Base-by-base conservation (phyloP, 768 basidiomycete genomes). In the Obba rivulosa region DNA sequence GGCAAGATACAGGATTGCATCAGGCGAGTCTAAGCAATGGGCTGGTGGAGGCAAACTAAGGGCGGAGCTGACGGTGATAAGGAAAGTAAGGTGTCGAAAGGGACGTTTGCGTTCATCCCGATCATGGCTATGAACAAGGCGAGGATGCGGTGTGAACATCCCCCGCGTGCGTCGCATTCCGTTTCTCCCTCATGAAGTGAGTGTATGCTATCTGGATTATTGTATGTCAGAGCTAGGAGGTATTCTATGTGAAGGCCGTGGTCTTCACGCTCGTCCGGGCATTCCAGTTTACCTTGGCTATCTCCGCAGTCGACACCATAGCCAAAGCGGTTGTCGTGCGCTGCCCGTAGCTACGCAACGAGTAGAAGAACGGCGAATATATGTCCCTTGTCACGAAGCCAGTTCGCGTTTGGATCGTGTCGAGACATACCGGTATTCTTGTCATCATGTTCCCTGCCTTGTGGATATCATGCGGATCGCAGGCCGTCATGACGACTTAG, bases 121-220 rank as follows among this genome's bases (percentile, higher is more conserved):
- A 78, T 85, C 34, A 46, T 74, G 2, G 66, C 66, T 2, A 48
- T 85, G 35, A 83, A 88, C 55, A 67, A 74, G 4, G 72, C 11
- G 70, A 71, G 51, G 64, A 60, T 85, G 1, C 86, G 84, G 83
- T 83, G 85, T 8, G 67, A 74, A 9, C 83, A 87, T 57, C 81
- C 13, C 72, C 74, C 17, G 73, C 80, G 0, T 87, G 84, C 51
- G 84, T 86, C 31, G 83, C 83, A 0, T 85, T 77, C 58, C 74
- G 79, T 3, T 85, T 85, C 58, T 70, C 84, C 13, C 61, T 85
- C 18, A 66, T 76, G 14, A 81, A 81, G 78, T 81, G 50, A 35
- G 78, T 71, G 20, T 18, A 20, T 22, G 17, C 38, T 23, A 4
- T 22, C 20, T 8, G 4, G 3, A 14, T 21, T 36, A 22, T 18